Percentiles rank a stretch among this genome's conserved stretches.
Evolutionary conservation across 768 basidiomycete genomes (phyloP).

Genomic region (Boletus coccyginus): DNA sequence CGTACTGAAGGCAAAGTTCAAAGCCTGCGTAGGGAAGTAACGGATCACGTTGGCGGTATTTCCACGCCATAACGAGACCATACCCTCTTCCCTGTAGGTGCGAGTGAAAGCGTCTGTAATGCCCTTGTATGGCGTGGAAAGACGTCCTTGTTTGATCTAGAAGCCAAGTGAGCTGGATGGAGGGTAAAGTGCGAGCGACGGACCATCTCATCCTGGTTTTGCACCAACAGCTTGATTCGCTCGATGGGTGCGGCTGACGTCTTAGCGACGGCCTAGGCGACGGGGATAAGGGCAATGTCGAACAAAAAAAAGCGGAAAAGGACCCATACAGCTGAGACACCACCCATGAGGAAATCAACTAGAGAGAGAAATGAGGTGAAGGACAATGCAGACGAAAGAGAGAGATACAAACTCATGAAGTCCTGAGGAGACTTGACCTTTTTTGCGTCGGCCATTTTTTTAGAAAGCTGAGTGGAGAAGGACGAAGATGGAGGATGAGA

Average conservation of each 20-base stretch:
- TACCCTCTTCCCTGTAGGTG: slow-evolving; percentile 93
- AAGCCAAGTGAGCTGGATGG: slow-evolving; percentile 4
- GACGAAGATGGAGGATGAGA: slow-evolving; percentile 44
- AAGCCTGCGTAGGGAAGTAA: slow-evolving; percentile 99
- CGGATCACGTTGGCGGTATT: slow-evolving; percentile 99
- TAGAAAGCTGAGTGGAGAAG: slow-evolving; percentile 48
- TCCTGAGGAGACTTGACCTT: slow-evolving; percentile 90
- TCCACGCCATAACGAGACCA: slow-evolving; percentile 96
- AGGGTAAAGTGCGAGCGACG: slow-evolving; percentile 12
- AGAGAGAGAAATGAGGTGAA: slow-evolving; percentile 14
- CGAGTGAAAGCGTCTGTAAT: slow-evolving; percentile 87
- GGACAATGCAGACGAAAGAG: background rate
- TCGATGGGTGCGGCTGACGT: slow-evolving; percentile 99
- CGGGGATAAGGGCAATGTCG: slow-evolving; percentile 16
- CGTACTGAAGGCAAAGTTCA: slow-evolving; percentile 99
- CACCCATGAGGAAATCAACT: slow-evolving; percentile 97
- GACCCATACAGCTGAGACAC: slow-evolving; percentile 79
- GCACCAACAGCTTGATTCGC: slow-evolving; percentile 97
- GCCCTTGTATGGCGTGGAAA: slow-evolving; percentile 95
- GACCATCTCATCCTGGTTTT: slow-evolving; percentile 99
- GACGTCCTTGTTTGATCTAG: slow-evolving; percentile 99
- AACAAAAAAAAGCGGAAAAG: background rate
- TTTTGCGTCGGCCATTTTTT: slow-evolving; percentile 80
- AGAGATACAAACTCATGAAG: slow-evolving; percentile 61
- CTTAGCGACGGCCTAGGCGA: slow-evolving; percentile 88